Conservation (phyloP, 2,329 filamentous ascomycete species). For the Fragosphaeria purpurea region DNA sequence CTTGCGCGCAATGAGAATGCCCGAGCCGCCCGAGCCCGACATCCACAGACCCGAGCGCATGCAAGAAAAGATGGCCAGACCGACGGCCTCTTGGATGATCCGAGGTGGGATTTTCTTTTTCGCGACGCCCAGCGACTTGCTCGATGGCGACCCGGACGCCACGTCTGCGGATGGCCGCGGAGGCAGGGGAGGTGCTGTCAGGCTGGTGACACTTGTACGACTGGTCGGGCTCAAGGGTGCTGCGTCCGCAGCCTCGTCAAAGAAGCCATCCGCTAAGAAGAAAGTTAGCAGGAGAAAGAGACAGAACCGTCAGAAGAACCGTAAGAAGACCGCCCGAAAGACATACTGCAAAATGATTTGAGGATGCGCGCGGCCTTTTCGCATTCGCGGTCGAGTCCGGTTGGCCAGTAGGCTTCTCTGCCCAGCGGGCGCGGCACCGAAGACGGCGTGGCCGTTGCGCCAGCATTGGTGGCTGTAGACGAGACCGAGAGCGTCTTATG, state of each 20-base stretch:
- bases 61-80: slow-evolving; percentile 86
- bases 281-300: slow-evolving; percentile 44
- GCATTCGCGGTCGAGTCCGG: slow-evolving; percentile 62
- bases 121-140: slow-evolving; percentile 37
- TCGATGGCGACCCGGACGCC: slow-evolving; percentile 7
- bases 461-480: slow-evolving; percentile 10
- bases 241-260: slow-evolving; percentile 31
- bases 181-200: slow-evolving; percentile 8
- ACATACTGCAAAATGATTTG: slow-evolving; percentile 75
- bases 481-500: slow-evolving; percentile 9
- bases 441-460: slow-evolving; percentile 12
- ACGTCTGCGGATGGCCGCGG: slow-evolving; percentile 4
- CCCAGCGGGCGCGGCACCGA: slow-evolving; percentile 77
- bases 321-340: background rate
- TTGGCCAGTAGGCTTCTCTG: slow-evolving; percentile 65
- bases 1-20: slow-evolving; percentile 73
- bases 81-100: slow-evolving; percentile 82
- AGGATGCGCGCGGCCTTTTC: slow-evolving; percentile 72
- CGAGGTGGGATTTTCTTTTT: slow-evolving; percentile 74
- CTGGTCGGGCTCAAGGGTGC: slow-evolving; percentile 18
- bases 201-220: slow-evolving; percentile 10
- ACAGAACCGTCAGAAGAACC: slow-evolving; percentile 51
- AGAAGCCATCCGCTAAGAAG: slow-evolving; percentile 43
- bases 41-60: slow-evolving; percentile 92
- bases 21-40: slow-evolving; percentile 82